Conservation (phyloP, 2,329 filamentous ascomycete genomes). For the Fusarium multiceps region DNA sequence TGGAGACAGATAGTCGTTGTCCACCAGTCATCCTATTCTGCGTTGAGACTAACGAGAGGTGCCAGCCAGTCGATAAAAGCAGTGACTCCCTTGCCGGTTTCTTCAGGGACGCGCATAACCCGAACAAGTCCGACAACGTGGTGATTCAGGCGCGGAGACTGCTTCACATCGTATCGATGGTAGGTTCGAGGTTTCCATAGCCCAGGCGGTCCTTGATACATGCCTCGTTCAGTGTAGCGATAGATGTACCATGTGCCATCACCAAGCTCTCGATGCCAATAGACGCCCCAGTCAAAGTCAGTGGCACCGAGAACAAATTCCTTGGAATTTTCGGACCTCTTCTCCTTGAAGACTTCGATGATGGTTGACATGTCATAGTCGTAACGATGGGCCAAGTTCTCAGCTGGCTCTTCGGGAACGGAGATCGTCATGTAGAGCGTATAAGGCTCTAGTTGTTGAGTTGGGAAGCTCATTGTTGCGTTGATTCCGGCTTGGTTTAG, state of each 20-base stretch:
- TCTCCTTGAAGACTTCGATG: slow-evolving; percentile 11
- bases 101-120: slow-evolving; percentile 41
- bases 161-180: slow-evolving; percentile 28
- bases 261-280: slow-evolving; percentile 47
- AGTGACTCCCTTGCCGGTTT: slow-evolving; percentile 37
- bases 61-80: slow-evolving; percentile 51
- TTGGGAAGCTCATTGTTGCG: slow-evolving; percentile 30
- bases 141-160: slow-evolving; percentile 46
- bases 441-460: slow-evolving; percentile 35
- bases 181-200: slow-evolving; percentile 34
- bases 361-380: slow-evolving; percentile 20
- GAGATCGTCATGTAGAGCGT: slow-evolving; percentile 46
- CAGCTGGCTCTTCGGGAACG: slow-evolving; percentile 23
- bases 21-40: slow-evolving; percentile 48
- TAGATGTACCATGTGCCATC: slow-evolving; percentile 47
- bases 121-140: slow-evolving; percentile 49
- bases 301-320: slow-evolving; percentile 38
- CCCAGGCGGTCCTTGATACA: slow-evolving; percentile 18
- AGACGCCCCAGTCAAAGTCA: slow-evolving; percentile 54
- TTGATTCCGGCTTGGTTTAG: not conserved
- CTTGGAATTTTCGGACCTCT: slow-evolving; percentile 36
- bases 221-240: slow-evolving; percentile 1
- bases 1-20: slow-evolving; percentile 47
- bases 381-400: slow-evolving; percentile 16
- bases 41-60: slow-evolving; percentile 35